These are phyloP conservation scores for Apophysomyces sp. DNA, from an alignment of 371 early-diverging fungal genomes.

Conservation along the genomic window DNA sequence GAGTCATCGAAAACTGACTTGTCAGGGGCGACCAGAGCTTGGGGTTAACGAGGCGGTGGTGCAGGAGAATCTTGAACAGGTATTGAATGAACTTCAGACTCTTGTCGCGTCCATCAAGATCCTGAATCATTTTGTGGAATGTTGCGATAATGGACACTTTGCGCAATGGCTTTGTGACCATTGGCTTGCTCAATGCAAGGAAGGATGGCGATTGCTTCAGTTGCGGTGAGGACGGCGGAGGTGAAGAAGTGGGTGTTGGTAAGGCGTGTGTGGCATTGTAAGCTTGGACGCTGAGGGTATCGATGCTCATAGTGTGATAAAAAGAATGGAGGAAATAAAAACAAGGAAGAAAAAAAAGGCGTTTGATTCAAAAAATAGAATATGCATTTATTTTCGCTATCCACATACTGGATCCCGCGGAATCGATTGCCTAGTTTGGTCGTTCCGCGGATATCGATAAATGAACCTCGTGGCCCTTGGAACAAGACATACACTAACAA, in stretches of 20 bases:
- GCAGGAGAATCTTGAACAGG: conserved; percentile 63
- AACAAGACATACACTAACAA: neutral
- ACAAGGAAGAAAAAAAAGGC: neutral
- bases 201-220: conserved; percentile 3
- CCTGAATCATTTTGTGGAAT: conserved; percentile 36
- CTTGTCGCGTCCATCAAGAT: conserved; percentile 85
- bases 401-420: neutral
- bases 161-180: neutral
- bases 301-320: conserved; percentile 1
- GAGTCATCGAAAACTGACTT: conserved; percentile 69
- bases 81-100: conserved; percentile 81
- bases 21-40: conserved; percentile 54
- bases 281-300: neutral
- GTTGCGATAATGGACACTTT: neutral
- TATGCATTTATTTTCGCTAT: neutral
- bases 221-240: conserved; percentile 12
- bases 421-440: neutral
- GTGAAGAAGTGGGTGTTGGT: conserved; percentile 24
- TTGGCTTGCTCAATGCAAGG: neutral
- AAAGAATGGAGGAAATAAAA: conserved; percentile 3
- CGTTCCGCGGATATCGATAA: conserved; percentile 6
- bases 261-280: conserved; percentile 6
- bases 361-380: neutral
- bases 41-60: conserved; percentile 36
- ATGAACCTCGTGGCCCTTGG: conserved; percentile 3